A percentile compares a stretch with the other conserved stretches of the same genome.
phyloP scores from a whole-genome alignment of 108 stramenopile species.

The Nitzschia palea region DNA sequence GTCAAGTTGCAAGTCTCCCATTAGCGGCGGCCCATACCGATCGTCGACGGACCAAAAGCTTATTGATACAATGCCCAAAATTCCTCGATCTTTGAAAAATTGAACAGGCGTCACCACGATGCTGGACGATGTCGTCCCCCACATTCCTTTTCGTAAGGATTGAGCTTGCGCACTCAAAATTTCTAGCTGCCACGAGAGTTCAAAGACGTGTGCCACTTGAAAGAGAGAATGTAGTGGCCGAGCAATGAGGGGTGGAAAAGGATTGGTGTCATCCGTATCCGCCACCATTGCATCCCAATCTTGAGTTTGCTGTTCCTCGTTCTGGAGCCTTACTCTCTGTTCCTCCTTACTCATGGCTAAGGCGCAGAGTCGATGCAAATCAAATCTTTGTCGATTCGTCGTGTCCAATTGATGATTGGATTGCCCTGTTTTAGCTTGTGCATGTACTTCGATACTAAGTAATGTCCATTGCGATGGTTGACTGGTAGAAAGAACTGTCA shows the following conservation, averaged over 20 bases:
- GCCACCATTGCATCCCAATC: neutral
- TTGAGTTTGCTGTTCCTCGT: conserved; percentile 11
- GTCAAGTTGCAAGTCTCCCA: conserved; percentile 52
- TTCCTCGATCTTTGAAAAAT: conserved; percentile 57
- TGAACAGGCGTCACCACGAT: conserved; percentile 79
- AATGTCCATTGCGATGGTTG: conserved; percentile 68
- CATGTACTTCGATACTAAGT: conserved; percentile 66
- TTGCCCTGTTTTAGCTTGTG: conserved; percentile 83
- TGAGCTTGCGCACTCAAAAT: conserved; percentile 83
- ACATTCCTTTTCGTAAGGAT: conserved; percentile 73
- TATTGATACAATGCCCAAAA: conserved; percentile 62
- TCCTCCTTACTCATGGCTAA: conserved; percentile 77
- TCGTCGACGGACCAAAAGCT: conserved; percentile 89
- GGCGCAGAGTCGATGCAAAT: conserved; percentile 82
- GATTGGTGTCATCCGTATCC: neutral
- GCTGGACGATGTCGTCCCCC: conserved; percentile 37
- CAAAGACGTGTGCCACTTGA: conserved; percentile 79
- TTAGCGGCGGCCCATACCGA: conserved; percentile 72
- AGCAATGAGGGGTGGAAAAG: conserved; percentile 25
- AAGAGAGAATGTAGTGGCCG: conserved; percentile 73
- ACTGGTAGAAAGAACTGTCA: conserved; percentile 63
- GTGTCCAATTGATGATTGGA: conserved; percentile 83
- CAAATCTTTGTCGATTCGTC: conserved; percentile 79
- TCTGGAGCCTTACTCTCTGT: conserved; percentile 17
- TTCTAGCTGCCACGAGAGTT: conserved; percentile 80